Evolutionary conservation across 768 basidiomycete species (phyloP), one percentile per base, ranked within the genome.

Genomic region (Strobilomyces confusus): DNA sequence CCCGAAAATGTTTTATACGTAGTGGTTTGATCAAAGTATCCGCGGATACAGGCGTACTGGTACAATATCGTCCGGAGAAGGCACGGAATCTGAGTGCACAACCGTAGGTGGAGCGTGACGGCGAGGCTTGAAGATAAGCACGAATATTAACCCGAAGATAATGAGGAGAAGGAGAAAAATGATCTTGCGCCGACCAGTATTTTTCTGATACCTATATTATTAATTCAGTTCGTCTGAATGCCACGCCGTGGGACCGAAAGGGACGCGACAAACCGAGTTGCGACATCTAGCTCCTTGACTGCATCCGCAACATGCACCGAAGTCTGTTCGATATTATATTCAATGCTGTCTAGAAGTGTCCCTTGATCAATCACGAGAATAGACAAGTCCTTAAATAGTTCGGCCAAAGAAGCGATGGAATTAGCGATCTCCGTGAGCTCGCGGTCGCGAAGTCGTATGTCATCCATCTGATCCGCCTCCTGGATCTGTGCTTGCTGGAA

Each of bases 361-460:
- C 97, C 97, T 65, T 99, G 97, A 72, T 98, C 97, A 58, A 98
- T 98, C 54, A 99, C 92, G 51, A 99, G 82, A 33, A 80, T 80
- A 14, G 89, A 89, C 43, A 99, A 77, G 67, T 99, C 97, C 63
- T 95, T 93, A 80, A 99, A 99, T 47, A 99, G 80, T 63, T 95
- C 95, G 1, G 95, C 95, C 26, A 99, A 79, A 41, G 84, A 82
- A 38, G 89, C 82, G 61, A 99, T 99, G 20, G 89, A 93, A 60
- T 88, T 86, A 3, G 95, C 94, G 57, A 99, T 92, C 65, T 94
- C 86, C 30, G 84, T 80, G 54, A 99, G 77, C 66, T 98, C 93
- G 55, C 80, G 80, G 56, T 79, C 77, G 47, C 84, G 79, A 55
- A 72, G 66, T 19, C 70, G 73, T 58, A 82, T 68, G 54, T 77